phyloP scores from a whole-genome alignment of 352 stramenopile species.

The Aphanomyces invadans region DNA sequence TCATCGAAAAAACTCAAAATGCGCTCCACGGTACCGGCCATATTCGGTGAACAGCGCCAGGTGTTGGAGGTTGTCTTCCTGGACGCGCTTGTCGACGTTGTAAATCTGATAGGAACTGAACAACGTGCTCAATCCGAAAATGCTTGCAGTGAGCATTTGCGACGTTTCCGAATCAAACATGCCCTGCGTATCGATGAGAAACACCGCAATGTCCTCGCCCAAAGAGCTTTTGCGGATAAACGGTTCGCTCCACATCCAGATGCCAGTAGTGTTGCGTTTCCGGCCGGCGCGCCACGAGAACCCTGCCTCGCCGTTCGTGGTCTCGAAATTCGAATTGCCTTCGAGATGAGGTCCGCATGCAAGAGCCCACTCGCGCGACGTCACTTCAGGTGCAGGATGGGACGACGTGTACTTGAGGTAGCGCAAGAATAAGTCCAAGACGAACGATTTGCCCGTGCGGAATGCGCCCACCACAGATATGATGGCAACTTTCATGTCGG shows the following conservation, averaged over 20 bases:
- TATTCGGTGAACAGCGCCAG: conserved; percentile 99
- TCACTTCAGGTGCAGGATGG: conserved; percentile 39
- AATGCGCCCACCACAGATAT: conserved; percentile 98
- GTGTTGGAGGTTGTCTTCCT: conserved; percentile 99
- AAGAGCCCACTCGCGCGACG: conserved; percentile 60
- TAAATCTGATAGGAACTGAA: conserved; percentile 98
- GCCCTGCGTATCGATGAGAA: conserved; percentile 98
- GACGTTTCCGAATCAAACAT: conserved; percentile 99
- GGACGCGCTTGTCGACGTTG: conserved; percentile 98
- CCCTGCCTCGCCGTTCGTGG: conserved; percentile 67
- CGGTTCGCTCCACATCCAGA: conserved; percentile 99
- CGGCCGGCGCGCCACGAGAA: conserved; percentile 96
- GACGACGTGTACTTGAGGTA: conserved; percentile 86
- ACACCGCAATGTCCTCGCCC: conserved; percentile 88
- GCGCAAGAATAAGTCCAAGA: conserved; percentile 96
- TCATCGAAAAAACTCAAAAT: no score
- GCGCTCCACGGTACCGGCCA: conserved; percentile 86
- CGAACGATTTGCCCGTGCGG: conserved; percentile 97
- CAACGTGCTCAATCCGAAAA: conserved; percentile 97
- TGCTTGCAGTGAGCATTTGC: conserved; percentile 96
- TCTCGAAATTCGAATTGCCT: conserved; percentile 77
- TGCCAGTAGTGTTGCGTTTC: conserved; percentile 97
- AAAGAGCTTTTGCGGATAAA: conserved; percentile 89
- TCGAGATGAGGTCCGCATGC: conserved; percentile 57
- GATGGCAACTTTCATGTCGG: conserved; percentile 95